Conservation (phyloP, 2,329 filamentous ascomycete species). For the Penicillium paneum region DNA sequence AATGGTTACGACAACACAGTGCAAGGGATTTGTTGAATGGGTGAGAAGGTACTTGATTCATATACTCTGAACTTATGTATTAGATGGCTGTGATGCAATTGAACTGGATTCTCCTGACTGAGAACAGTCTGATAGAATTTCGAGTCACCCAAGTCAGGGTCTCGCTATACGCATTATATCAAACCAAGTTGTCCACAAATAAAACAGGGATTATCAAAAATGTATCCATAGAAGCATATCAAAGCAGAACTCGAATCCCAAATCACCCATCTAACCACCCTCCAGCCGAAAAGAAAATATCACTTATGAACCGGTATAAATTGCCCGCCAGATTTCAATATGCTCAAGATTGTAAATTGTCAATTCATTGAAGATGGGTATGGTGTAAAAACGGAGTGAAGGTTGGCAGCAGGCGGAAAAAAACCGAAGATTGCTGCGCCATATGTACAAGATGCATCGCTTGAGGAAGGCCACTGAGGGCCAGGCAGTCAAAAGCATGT, state of each 20-base stretch:
- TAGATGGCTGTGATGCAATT: background rate
- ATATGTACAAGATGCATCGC: conserved; percentile 20
- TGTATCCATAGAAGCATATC: background rate
- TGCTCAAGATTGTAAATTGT: background rate
- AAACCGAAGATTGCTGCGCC: background rate
- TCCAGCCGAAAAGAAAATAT: background rate
- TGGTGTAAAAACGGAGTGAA: background rate
- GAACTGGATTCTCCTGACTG: background rate
- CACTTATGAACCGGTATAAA: background rate
- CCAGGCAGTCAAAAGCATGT: background rate
- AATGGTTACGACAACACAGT: background rate
- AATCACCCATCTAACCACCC: background rate
- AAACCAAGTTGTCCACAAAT: background rate
- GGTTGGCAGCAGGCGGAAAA: background rate
- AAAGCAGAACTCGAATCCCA: background rate
- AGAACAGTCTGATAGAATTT: background rate
- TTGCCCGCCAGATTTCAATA: background rate
- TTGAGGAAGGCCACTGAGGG: background rate
- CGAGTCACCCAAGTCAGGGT: background rate
- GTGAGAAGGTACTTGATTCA: background rate
- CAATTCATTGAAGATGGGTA: conserved; percentile 8
- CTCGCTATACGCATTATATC: background rate
- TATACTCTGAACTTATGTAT: background rate
- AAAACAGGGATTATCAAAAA: background rate
- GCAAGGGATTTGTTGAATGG: background rate